These are phyloP conservation scores for Jatropha multifida DNA, from an alignment of 441 rosid genomes.

Conservation along the genomic window DNA sequence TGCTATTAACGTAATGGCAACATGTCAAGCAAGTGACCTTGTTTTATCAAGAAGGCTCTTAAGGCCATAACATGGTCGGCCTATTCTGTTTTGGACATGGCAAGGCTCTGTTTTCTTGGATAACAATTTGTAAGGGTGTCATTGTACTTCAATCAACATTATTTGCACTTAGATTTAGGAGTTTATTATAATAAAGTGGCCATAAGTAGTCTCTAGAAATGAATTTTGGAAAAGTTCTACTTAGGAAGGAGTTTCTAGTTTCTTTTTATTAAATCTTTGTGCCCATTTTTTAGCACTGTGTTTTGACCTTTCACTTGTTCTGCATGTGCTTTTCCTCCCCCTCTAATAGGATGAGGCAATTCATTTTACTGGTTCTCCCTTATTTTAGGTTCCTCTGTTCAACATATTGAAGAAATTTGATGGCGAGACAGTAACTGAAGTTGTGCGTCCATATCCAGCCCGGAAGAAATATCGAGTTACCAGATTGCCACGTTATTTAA, in stretches of 20 bases:
- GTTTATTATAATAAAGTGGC: neutral
- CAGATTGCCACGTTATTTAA: conserved; percentile 72
- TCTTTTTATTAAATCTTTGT: neutral
- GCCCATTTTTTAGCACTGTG: neutral
- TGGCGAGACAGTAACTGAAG: conserved; percentile 84
- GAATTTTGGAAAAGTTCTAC: neutral
- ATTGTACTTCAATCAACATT: too few species aligned
- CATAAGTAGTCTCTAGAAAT: neutral
- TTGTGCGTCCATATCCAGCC: conserved; percentile 78
- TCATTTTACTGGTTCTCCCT: conserved; percentile 7
- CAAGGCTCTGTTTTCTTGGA: too few species aligned
- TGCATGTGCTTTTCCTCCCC: neutral
- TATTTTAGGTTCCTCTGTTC: conserved; percentile 73
- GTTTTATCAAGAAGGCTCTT: neutral
- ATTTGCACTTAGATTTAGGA: neutral
- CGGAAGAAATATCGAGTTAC: conserved; percentile 84
- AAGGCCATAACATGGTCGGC: neutral
- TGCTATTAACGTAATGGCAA: neutral
- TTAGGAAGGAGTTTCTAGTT: neutral
- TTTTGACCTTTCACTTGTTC: neutral
- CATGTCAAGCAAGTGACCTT: neutral
- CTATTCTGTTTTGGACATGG: neutral
- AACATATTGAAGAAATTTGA: conserved; percentile 91
- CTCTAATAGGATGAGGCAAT: neutral
- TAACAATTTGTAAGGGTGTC: too few species aligned